Evolutionary conservation across 1,139 yeast genomes (phyloP).

Genomic region (Yamadazyma triangularis): DNA sequence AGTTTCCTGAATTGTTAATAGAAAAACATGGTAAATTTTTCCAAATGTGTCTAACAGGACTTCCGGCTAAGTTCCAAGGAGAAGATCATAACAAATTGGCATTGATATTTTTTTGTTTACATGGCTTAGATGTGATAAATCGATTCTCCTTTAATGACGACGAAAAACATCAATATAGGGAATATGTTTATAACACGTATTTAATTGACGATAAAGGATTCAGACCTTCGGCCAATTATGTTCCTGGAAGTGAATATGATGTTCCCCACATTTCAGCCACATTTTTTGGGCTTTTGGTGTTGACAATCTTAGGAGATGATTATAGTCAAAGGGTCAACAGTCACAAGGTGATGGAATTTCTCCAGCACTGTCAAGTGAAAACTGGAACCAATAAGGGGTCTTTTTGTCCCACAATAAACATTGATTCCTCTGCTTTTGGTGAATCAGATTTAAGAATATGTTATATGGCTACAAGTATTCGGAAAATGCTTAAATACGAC

Average conservation of each 20-base stretch:
- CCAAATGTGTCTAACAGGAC: conserved; percentile 42
- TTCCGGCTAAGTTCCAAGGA: conserved; percentile 47
- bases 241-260: conserved; percentile 34
- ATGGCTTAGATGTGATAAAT: conserved; percentile 54
- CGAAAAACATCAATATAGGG: conserved; percentile 28
- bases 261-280: conserved; percentile 66
- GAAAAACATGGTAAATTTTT: conserved; percentile 49
- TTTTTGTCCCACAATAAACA: conserved; percentile 31
- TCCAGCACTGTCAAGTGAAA: conserved; percentile 48
- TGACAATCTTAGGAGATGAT: conserved; percentile 45
- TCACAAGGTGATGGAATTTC: conserved; percentile 44
- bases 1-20: conserved; percentile 10
- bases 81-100: conserved; percentile 68
- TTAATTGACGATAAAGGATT: conserved; percentile 37
- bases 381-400: conserved; percentile 57
- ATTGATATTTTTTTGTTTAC: conserved; percentile 60
- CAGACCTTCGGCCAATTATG: conserved; percentile 42
- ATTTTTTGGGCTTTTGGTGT: conserved; percentile 53
- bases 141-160: conserved; percentile 24
- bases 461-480: conserved; percentile 67
- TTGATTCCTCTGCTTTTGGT: conserved; percentile 39
- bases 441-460: conserved; percentile 72
- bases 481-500: conserved; percentile 48
- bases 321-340: conserved; percentile 35
- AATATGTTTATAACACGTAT: conserved; percentile 48